Evolutionary conservation across 306 rosid genomes (phyloP).

Genomic region (Rosa chinensis): DNA sequence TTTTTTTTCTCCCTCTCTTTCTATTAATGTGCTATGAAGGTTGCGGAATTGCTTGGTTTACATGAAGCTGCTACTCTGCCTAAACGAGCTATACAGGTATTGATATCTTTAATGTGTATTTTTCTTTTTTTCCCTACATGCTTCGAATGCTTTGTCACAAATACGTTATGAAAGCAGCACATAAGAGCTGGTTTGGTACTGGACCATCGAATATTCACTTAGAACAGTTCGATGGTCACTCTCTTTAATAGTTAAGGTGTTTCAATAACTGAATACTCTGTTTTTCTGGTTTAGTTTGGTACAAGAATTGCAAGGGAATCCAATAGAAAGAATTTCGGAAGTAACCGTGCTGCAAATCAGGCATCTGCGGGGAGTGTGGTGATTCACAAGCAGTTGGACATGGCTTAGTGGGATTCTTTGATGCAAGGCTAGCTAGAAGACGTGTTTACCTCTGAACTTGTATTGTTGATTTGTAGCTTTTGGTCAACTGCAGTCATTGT

Average conservation of each 20-base stretch:
- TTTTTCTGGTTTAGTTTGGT: slow-evolving; percentile 67
- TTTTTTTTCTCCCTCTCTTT: not conserved
- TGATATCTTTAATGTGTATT: slow-evolving; percentile 7
- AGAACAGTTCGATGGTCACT: not conserved
- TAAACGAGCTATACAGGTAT: slow-evolving; percentile 96
- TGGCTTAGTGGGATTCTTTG: slow-evolving; percentile 23
- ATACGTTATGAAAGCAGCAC: not conserved
- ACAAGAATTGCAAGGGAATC: slow-evolving; percentile 96
- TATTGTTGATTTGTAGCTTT: not conserved
- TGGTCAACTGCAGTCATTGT: not conserved
- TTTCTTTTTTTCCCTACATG: no score
- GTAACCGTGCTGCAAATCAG: slow-evolving; percentile 96
- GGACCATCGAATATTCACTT: not conserved
- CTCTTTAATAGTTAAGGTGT: slow-evolving; percentile 5
- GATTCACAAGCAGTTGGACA: slow-evolving; percentile 42
- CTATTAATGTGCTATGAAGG: slow-evolving; percentile 43
- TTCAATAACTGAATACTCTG: slow-evolving; percentile 17
- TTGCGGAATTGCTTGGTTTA: slow-evolving; percentile 83
- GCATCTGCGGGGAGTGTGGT: slow-evolving; percentile 87
- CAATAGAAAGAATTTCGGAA: slow-evolving; percentile 80
- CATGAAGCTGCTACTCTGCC: slow-evolving; percentile 86
- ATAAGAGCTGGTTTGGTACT: not conserved
- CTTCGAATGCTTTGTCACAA: not conserved
- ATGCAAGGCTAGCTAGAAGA: not conserved
- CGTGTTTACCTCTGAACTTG: not conserved